Evolutionary conservation across 805 yeast genomes (phyloP), one percentile per base, ranked within the genome.

Genomic region (Yamadazyma kitorensis): DNA sequence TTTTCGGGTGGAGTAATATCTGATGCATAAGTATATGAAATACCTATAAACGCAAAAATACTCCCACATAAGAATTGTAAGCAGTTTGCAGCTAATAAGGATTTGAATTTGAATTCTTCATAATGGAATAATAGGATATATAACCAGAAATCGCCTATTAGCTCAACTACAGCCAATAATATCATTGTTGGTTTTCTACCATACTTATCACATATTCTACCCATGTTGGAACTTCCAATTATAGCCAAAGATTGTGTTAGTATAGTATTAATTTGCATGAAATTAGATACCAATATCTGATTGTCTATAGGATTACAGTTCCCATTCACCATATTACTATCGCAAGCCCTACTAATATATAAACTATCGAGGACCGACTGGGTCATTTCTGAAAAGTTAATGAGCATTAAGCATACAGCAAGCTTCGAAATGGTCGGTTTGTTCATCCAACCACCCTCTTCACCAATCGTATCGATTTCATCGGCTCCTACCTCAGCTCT

Each of bases 301-400:
- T 29, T 34, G 17, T 29, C 38, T 6, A 24, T n/a, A 5, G 33
- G 6, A 24, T 24, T 23, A 29, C 38, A 34, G 17, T 17, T 24
- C 2, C 38, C 38, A 34, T 34, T 26, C n/a, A n/a, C n/a, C 20
- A 18, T 23, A 16, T 34, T 29, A 19, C 30, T 18, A 12, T 24
- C 38, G 25, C 38, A 34, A 24, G 38, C 38, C 22, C 38, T 29
- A 14, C 24, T 26, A 23, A 34, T 29, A 17, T 16, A 20, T 4
- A 26, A 23, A 10, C 18, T 21, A 19, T 34, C 38, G 19, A 10
- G 17, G 12, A 24, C 30, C 4, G n/a, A n/a, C n/a, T n/a, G n/a
- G n/a, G n/a, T n/a, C n/a, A n/a, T n/a, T n/a, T n/a, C n/a, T 25
- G 4, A 11, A 34, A 29, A 2, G 38, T 7, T 18, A 17, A 18